Base-by-base conservation (phyloP, 2,329 filamentous ascomycete species). In the Apiospora phragmitis region DNA sequence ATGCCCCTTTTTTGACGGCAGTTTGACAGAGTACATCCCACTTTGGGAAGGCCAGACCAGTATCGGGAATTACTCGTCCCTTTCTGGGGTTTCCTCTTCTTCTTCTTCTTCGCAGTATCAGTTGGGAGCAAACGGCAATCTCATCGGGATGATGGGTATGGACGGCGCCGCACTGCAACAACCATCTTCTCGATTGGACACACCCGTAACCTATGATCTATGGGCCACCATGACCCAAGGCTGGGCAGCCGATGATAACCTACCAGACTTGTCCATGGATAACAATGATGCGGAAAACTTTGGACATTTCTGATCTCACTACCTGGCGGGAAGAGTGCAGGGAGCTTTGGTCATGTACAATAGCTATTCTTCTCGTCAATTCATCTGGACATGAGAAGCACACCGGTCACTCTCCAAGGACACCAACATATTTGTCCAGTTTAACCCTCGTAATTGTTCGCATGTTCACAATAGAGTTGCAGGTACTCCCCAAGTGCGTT, bases 1-100 rank as follows among this genome's bases (percentile, higher is more conserved):
- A 75, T 89, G 87, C 71, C 87, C 87, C 18, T 85, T 88, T 84
- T 78, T 88, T 51, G 86, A 88, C 72, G 85, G 83, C 11, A 86
- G 81, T 70, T 72, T 88, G 70, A 82, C 86, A n/a, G 74, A 79
- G 42, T 87, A 84, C 65, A 77, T 86, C 35, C 79, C 82, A 0
- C 74, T 81, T 32, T 88, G 86, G 85, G 83, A 85, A 38, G 82
- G 83, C 65, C 67, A 67, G 69, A 35, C 70, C 71, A 26, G 32
- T 24, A 42, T 32, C 14, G 38, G n/a, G 14, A 29, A 18, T 26
- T 38, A 49, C 32, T 26, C 45, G 35, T 55, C 45, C 21, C 32
- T 41, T 9, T 38, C 32, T 35, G 55, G 29, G 18, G n/a, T n/a
- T n/a, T n/a, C n/a, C n/a, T 38, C 55, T 35, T 35, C 29, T 62